Conservation (phyloP, 495 filamentous ascomycete species). For the Elasticomyces elasticus region DNA sequence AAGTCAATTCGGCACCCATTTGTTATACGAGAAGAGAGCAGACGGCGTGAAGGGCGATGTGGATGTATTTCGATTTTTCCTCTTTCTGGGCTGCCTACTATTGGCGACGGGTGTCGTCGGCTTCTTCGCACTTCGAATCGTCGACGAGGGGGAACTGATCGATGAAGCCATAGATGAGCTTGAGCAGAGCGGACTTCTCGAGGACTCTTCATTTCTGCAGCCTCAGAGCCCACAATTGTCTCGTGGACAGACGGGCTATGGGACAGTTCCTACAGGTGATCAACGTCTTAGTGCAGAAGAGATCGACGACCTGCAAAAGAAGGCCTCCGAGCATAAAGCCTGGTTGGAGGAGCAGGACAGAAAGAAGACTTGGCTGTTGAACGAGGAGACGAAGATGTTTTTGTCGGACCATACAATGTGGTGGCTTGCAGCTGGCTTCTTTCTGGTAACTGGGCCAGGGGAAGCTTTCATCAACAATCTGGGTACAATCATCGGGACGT, state of each 20-base stretch:
- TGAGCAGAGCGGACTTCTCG: slow-evolving; percentile 73
- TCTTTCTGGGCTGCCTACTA: slow-evolving; percentile 64
- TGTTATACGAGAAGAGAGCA: slow-evolving; percentile 56
- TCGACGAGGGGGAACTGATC: slow-evolving; percentile 62
- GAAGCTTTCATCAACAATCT: slow-evolving; percentile 97
- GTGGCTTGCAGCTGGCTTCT: slow-evolving; percentile 83
- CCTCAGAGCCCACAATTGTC: slow-evolving; percentile 1
- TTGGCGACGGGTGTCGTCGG: slow-evolving; percentile 63
- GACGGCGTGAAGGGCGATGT: slow-evolving; percentile 65
- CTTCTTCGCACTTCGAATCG: slow-evolving; percentile 57
- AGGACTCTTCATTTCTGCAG: slow-evolving; percentile 55
- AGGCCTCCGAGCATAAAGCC: slow-evolving; percentile 37
- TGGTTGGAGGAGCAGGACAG: slow-evolving; percentile 54
- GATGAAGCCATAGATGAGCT: slow-evolving; percentile 76
- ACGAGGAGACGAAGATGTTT: slow-evolving; percentile 75
- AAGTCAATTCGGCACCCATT: slow-evolving; percentile 72
- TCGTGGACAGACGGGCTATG: slow-evolving; percentile 43
- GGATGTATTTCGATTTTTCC: slow-evolving; percentile 75
- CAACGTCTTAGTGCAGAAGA: slow-evolving; percentile 40
- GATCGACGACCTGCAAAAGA: slow-evolving; percentile 36
- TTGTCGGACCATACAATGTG: slow-evolving; percentile 87
- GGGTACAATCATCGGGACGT: slow-evolving; percentile 80
- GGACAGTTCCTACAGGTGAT: slow-evolving; percentile 38
- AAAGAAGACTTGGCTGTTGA: slow-evolving; percentile 78
- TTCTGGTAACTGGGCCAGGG: slow-evolving; percentile 84